Conservation (phyloP, 129 eudicot genomes). For the Escallonia herrerae region DNA sequence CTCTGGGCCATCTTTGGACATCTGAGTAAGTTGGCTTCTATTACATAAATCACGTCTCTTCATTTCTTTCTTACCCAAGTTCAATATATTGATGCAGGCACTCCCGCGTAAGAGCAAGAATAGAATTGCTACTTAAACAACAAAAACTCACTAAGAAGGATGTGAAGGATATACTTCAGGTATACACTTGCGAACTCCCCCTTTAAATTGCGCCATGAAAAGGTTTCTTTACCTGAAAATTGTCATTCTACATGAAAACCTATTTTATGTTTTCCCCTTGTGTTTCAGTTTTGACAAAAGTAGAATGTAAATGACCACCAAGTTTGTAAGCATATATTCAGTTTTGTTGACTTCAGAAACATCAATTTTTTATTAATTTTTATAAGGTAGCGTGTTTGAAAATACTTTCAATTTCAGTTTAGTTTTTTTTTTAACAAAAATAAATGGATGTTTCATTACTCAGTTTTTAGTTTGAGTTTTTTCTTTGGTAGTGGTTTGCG, state of each 20-base stretch:
- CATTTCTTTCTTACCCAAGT: slow-evolving; percentile 1
- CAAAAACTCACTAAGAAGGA: slow-evolving; percentile 78
- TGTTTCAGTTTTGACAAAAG: neutral
- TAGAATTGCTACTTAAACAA: slow-evolving; percentile 82
- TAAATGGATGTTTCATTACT: no score
- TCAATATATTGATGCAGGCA: slow-evolving; percentile 34
- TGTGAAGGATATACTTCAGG: slow-evolving; percentile 84
- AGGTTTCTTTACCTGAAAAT: neutral
- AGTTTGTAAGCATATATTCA: no score
- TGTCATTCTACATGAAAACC: neutral
- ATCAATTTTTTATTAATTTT: no score
- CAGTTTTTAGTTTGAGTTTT: no score
- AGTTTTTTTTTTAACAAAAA: no score
- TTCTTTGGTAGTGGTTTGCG: no score
- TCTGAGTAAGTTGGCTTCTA: slow-evolving; percentile 74
- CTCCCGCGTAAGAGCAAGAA: slow-evolving; percentile 78
- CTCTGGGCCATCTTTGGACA: slow-evolving; percentile 96
- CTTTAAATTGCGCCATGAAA: neutral
- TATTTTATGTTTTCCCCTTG: neutral
- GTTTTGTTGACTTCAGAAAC: no score
- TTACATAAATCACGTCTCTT: neutral
- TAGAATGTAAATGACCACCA: no score
- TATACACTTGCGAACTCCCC: slow-evolving; percentile 14
- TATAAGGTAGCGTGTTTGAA: no score
- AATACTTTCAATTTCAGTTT: no score